phyloP scores from a whole-genome alignment of 2,329 filamentous ascomycete genomes.

The Penicillium janthinellum region DNA sequence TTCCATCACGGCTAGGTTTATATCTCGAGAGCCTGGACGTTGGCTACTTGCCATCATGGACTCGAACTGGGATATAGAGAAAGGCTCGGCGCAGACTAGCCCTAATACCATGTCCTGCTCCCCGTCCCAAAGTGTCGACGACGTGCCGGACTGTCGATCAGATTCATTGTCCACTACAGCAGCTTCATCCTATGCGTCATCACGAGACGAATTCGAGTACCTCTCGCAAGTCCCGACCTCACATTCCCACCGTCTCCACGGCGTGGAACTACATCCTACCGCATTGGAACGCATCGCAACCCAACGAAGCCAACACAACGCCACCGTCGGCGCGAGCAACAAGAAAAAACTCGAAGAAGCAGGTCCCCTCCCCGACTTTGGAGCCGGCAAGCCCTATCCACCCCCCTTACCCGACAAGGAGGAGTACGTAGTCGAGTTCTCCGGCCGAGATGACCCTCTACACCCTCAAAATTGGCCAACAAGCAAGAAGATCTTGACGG shows the following conservation, averaged over 20 bases:
- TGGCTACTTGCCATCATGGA: slow-evolving; percentile 34
- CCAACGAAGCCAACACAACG: slow-evolving; percentile 45
- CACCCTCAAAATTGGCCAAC: slow-evolving; percentile 87
- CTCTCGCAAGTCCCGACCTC: slow-evolving; percentile 38
- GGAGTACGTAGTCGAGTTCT: slow-evolving; percentile 71
- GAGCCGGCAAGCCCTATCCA: slow-evolving; percentile 60
- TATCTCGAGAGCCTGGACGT: not conserved
- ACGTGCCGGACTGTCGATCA: slow-evolving; percentile 19
- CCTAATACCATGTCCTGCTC: slow-evolving; percentile 11
- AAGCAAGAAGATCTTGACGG: slow-evolving; percentile 65
- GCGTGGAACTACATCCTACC: slow-evolving; percentile 42
- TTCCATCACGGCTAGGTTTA: not conserved
- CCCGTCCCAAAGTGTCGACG: slow-evolving; percentile 15
- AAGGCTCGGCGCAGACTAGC: slow-evolving; percentile 33
- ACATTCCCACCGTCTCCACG: slow-evolving; percentile 25
- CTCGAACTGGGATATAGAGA: slow-evolving; percentile 40
- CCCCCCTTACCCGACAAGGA: slow-evolving; percentile 58
- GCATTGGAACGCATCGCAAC: slow-evolving; percentile 45
- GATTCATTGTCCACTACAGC: slow-evolving; percentile 24
- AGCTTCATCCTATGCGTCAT: slow-evolving; percentile 26
- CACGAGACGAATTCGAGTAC: slow-evolving; percentile 20
- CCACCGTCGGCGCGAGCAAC: slow-evolving; percentile 43
- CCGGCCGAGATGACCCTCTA: slow-evolving; percentile 77
- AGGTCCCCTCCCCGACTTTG: slow-evolving; percentile 45
- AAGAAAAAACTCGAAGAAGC: slow-evolving; percentile 30